Evolutionary conservation across 1,139 yeast genomes (phyloP).

Genomic region (Yamadazyma aaseri): DNA sequence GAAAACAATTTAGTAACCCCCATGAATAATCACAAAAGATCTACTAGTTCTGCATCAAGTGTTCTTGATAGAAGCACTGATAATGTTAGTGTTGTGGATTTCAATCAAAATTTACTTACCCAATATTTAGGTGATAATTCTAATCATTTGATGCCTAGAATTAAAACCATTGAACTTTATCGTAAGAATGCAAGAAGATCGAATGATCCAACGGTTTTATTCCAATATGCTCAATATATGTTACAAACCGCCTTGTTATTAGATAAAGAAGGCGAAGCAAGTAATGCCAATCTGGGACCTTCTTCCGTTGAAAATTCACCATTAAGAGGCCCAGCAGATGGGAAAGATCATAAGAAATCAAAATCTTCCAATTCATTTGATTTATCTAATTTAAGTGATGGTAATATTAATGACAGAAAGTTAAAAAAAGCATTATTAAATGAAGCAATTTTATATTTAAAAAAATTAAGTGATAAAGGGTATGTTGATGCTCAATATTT

Average conservation of each 20-base stretch:
- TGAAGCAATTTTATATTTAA: constrained; percentile 73
- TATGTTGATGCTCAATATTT: constrained; percentile 88
- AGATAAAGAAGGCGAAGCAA: constrained; percentile 23
- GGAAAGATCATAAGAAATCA: constrained; percentile 13
- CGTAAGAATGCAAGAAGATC: constrained; percentile 81
- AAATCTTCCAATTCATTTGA: constrained; percentile 25
- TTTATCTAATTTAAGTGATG: constrained; percentile 17
- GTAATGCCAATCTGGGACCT: constrained; percentile 10
- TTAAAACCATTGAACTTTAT: constrained; percentile 85
- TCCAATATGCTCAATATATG: constrained; percentile 91
- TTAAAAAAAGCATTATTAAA: constrained; percentile 56
- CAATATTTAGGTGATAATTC: constrained; percentile 57
- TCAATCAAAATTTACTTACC: constrained; percentile 41
- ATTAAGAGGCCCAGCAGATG: constrained; percentile 16
- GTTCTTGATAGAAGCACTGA: constrained; percentile 32
- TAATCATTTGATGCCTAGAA: constrained; percentile 64
- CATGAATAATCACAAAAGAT: constrained; percentile 32
- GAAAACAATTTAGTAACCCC: constrained; percentile 28
- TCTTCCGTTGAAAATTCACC: constrained; percentile 28
- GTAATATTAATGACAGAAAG: constrained; percentile 27
- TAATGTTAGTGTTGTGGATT: constrained; percentile 37
- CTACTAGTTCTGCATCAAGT: constrained; percentile 42
- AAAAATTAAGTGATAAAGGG: constrained; percentile 75
- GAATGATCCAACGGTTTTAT: constrained; percentile 80
- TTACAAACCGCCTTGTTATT: constrained; percentile 75